Evolutionary conservation across 2,329 filamentous ascomycete genomes (phyloP), one percentile per base, ranked within the genome.

Genomic region (Calonectria honghensis): DNA sequence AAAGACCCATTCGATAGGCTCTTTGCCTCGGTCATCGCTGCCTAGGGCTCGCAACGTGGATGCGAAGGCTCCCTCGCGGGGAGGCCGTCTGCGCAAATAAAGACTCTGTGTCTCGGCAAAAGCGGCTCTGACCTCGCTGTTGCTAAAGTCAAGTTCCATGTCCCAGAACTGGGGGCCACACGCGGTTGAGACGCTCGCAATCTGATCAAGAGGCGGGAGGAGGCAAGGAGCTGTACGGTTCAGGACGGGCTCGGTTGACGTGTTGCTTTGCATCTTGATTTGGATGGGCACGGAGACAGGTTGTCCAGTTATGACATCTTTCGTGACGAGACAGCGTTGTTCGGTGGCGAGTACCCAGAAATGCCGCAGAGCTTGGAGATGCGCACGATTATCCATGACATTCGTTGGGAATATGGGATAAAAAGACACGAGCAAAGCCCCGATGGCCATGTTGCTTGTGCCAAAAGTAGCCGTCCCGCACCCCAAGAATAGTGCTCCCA

Each of bases 271-370:
- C 75, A 95, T 88, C 13, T 87, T 89, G 70, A 98, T 89, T 6
- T 89, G 89, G 59, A 98, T 89, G 0, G 94, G 92, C 2, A 96
- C 90, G 10, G 92, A 91, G 64, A 98, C 91, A 0, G 96, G 94
- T 54, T 95, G 92, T 51, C 94, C 92, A 0, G 95, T 98, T 73
- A 97, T 93, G 4, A 97, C 91, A 79, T 99, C 97, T 75, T 96
- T 94, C 24, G 95, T 91, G 0, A 99, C 92, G 0, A 99, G 90
- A 82, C 96, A 98, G 67, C 97, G 92, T 13, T 95, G 92, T 81
- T 99, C 97, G 0, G 95, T 94, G 1, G 97, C 97, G 4, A 99
- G 89, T 14, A 98, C 96, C 97, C 97, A 99, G 82, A 99, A 94
- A 85, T 99, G 96, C 6, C 97, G 93, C 87, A 99, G 97, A 4